Conservation (phyloP, 192 early-diverging fungal genomes). For the Coemansia sp. region DNA sequence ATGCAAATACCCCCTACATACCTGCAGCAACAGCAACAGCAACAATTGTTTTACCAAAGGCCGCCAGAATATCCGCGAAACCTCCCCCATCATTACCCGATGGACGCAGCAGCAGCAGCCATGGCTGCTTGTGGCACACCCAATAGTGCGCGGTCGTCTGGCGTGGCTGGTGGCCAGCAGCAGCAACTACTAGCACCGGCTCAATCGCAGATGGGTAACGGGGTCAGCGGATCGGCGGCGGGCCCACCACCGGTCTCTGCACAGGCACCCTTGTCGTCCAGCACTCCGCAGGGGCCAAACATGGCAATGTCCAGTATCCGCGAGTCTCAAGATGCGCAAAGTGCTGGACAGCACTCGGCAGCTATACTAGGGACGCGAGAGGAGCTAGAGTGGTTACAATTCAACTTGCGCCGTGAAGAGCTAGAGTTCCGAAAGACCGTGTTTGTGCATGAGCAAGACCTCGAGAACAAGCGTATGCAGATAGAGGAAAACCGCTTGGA, state of each 20-base stretch:
- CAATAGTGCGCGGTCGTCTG: neutral
- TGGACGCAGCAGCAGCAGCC: neutral
- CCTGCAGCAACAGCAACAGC: slow-evolving; percentile 2
- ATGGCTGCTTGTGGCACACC: neutral
- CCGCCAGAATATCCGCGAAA: neutral
- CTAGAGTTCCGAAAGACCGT: slow-evolving; percentile 46
- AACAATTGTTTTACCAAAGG: neutral
- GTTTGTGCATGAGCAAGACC: slow-evolving; percentile 41
- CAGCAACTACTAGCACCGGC: neutral
- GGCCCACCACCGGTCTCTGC: neutral
- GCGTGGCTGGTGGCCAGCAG: neutral
- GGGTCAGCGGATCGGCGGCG: neutral
- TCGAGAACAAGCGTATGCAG: slow-evolving; percentile 32
- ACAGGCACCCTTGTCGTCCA: slow-evolving; percentile 1
- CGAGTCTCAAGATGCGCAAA: slow-evolving; percentile 16
- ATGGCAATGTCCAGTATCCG: slow-evolving; percentile 13
- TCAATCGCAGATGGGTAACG: neutral
- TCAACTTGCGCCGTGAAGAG: slow-evolving; percentile 50
- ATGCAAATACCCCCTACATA: neutral
- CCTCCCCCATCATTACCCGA: neutral
- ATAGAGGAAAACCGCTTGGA: slow-evolving; percentile 43
- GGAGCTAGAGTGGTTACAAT: slow-evolving; percentile 51
- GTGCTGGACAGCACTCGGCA: neutral
- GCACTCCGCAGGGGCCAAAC: slow-evolving; percentile 10
- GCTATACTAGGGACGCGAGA: slow-evolving; percentile 28